Base-by-base conservation (phyloP, 352 stramenopile species). In the Aphanomyces astaci region DNA sequence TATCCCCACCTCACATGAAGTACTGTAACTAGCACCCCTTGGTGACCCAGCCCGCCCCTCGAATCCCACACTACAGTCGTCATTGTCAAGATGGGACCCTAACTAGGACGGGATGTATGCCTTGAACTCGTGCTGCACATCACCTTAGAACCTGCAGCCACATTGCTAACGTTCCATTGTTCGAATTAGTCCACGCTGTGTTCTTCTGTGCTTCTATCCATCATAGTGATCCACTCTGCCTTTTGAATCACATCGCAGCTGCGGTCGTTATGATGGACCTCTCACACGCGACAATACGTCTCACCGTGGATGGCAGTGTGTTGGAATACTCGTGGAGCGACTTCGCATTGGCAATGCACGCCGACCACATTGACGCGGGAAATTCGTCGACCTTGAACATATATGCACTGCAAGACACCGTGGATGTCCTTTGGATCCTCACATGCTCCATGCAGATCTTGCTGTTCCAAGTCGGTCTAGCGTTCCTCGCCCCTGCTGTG, bases 351-450 rank as follows among this genome's bases (percentile, higher is more conserved):
- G 62, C 62, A 13, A 17, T 68, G 31, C n/a, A 59, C 13, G 13
- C 11, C 17, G 39, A 65, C 3, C 53, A 13, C 40, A 15, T n/a
- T 5, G 30, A 19, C 40, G 13, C 24, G 13, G 19, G 17, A 27
- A 5, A 24, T 11, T 52, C 31, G 28, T 9, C 22, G 28, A n/a
- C 51, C 4, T 40, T 32, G 30, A 19, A 59, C 19, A 28, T 1
- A 4, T 59, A 36, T 32, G 51, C 30, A 9, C 24, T 25, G 19
- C 62, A 9, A 31, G 51, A 49, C 36, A 1, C 19, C 31, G 33
- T 68, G 30, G 62, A 68, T 27, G 33, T 53, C 10, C 11, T 68
- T 11, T 68, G 62, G 62, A n/a, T 68, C 24, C 33, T 59, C 17
- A 60, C 55, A 11, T 60, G 62, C 32, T 32, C 40, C 9, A 22